Percentiles rank a stretch among this genome's conserved stretches.
phyloP scores from a whole-genome alignment of 345 rosid species.

The Bruguiera gymnorhiza region DNA sequence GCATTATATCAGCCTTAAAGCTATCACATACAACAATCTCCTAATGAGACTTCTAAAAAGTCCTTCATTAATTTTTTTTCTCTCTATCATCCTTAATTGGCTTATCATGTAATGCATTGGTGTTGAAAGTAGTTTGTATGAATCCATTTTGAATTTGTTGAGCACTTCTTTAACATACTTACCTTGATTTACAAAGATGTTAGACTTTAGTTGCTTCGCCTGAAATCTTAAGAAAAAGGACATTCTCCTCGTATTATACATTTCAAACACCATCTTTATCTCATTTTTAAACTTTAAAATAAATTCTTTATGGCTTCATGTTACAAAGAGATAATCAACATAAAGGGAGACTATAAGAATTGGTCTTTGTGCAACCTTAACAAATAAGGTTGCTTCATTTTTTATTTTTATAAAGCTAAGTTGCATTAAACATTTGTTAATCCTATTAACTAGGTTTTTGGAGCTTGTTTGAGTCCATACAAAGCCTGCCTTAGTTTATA shows the following conservation, averaged over 20 bases:
- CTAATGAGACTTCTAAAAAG: background rate
- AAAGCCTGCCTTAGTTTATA: background rate
- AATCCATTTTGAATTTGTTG: no score
- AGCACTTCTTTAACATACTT: no score
- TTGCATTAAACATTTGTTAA: background rate
- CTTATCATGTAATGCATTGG: background rate
- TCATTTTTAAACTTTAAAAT: background rate
- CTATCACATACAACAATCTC: background rate
- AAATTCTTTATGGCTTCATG: accelerated
- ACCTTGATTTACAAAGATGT: no score
- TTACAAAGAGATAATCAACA: background rate
- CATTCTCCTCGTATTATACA: background rate
- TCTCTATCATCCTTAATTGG: background rate
- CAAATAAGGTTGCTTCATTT: background rate
- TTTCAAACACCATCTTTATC: background rate
- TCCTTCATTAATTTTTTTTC: background rate
- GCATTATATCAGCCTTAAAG: background rate
- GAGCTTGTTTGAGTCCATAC: background rate
- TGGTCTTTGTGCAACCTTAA: background rate
- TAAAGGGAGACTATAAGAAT: background rate
- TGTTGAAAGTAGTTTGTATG: no score
- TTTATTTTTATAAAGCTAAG: background rate
- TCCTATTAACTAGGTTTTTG: background rate
- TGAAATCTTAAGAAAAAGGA: no score
- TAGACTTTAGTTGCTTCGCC: no score